Conservation (phyloP, 164 flowering plant species). For the Tetrastigma voinierianum region DNA sequence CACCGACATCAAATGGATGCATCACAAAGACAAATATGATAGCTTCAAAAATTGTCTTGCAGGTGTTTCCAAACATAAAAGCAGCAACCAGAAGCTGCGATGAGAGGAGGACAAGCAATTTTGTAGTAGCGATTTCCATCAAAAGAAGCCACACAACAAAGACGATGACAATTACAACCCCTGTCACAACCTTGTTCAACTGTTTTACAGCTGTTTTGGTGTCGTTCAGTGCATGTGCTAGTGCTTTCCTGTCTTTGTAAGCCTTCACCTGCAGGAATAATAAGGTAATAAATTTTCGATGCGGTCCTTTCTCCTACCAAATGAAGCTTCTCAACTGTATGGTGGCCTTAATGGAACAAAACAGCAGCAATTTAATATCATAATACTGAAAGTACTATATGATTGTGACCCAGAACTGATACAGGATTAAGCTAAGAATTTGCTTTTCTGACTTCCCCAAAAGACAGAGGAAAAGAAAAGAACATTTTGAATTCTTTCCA, state of each 20-base stretch:
- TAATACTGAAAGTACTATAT: neutral
- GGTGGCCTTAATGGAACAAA: neutral
- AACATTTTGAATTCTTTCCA: too few species aligned
- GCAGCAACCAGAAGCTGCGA: slow-evolving; percentile 54
- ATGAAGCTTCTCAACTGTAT: neutral
- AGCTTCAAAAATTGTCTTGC: slow-evolving; percentile 64
- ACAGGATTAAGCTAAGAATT: neutral
- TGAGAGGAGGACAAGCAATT: slow-evolving; percentile 54
- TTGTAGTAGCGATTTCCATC: slow-evolving; percentile 55
- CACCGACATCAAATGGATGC: slow-evolving; percentile 74
- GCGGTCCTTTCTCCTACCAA: neutral
- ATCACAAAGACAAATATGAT: slow-evolving; percentile 58
- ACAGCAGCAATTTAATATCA: neutral
- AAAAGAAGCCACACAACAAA: slow-evolving; percentile 52
- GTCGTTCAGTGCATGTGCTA: slow-evolving; percentile 57
- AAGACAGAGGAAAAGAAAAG: too few species aligned
- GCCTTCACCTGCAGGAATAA: slow-evolving; percentile 47
- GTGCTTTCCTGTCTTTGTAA: slow-evolving; percentile 51
- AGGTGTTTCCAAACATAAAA: slow-evolving; percentile 58
- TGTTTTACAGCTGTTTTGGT: slow-evolving; percentile 63
- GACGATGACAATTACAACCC: slow-evolving; percentile 29
- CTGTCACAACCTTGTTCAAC: slow-evolving; percentile 50
- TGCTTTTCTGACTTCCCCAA: neutral
- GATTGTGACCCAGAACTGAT: neutral
- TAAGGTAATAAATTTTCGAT: neutral